These are phyloP conservation scores for Porogramme epimiltina DNA, from an alignment of 1,284 basidiomycete genomes.

Conservation along the genomic window DNA sequence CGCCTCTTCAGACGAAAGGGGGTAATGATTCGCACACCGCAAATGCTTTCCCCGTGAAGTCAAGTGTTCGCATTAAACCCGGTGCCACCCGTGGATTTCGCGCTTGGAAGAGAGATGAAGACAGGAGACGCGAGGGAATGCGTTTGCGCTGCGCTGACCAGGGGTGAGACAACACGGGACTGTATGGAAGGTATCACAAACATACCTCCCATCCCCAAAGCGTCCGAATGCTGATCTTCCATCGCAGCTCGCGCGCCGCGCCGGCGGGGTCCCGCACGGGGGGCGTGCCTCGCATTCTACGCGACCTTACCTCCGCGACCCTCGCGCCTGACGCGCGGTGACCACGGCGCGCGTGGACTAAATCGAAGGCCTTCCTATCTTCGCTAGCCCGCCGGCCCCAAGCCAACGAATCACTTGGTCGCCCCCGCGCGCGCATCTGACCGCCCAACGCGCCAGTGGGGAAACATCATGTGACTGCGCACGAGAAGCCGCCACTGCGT, in stretches of 20 bases:
- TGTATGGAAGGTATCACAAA: background rate
- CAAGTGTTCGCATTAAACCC: background rate
- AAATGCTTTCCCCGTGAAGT: too few relatives aligned
- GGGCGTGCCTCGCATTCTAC: too few relatives aligned
- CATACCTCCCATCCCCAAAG: background rate
- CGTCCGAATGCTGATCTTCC: background rate
- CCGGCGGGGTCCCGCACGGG: too few relatives aligned
- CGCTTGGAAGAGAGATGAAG: conserved; percentile 7
- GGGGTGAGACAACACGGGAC: background rate
- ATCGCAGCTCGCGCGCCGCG: too few relatives aligned
- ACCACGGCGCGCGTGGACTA: too few relatives aligned
- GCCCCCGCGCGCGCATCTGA: conserved; percentile 1
- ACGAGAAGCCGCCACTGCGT: background rate
- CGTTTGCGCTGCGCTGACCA: background rate
- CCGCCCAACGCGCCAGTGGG: conserved; percentile 4
- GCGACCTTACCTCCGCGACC: too few relatives aligned
- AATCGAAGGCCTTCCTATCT: too few relatives aligned
- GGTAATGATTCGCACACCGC: too few relatives aligned
- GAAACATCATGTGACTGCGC: conserved; percentile 15
- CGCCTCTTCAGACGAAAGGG: too few relatives aligned
- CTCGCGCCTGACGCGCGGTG: too few relatives aligned
- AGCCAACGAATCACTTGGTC: too few relatives aligned
- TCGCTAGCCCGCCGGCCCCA: too few relatives aligned
- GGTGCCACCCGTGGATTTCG: background rate
- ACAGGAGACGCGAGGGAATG: conserved; percentile 3